Conservation (phyloP, 179 eudicot genomes). For the Nepenthes alata region DNA sequence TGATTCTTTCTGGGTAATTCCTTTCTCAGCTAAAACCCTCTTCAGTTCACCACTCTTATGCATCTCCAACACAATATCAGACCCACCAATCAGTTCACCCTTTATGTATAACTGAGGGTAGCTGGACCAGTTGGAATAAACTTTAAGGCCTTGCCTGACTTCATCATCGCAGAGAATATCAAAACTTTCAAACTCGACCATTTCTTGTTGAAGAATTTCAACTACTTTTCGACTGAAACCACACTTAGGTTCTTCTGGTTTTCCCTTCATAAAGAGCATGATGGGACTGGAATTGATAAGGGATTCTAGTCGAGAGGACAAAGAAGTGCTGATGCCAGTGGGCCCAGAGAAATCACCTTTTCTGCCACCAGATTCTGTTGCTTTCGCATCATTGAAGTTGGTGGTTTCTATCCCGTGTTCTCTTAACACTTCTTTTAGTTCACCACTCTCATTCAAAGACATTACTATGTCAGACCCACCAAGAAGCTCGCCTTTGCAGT, state of each 20-base stretch:
- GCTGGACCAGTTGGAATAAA: slow-evolving; percentile 93
- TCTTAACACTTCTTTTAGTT: slow-evolving; percentile 52
- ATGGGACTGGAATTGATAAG: slow-evolving; percentile 55
- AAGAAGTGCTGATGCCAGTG: slow-evolving; percentile 51
- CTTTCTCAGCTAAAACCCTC: slow-evolving; percentile 51
- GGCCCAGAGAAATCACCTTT: slow-evolving; percentile 41
- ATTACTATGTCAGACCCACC: slow-evolving; percentile 77
- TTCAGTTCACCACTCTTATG: slow-evolving; percentile 84
- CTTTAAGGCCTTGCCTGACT: slow-evolving; percentile 87
- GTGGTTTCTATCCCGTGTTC: slow-evolving; percentile 39
- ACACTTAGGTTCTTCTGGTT: slow-evolving; percentile 73
- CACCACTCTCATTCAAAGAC: slow-evolving; percentile 83
- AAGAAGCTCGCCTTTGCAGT: slow-evolving; percentile 83
- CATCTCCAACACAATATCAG: slow-evolving; percentile 89
- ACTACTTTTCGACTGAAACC: slow-evolving; percentile 92
- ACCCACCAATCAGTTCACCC: slow-evolving; percentile 91
- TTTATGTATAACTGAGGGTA: slow-evolving; percentile 84
- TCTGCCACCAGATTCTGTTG: slow-evolving; percentile 18
- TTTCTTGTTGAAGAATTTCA: slow-evolving; percentile 69
- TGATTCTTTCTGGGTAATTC: slow-evolving; percentile 24
- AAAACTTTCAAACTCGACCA: slow-evolving; percentile 50
- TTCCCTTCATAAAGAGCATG: slow-evolving; percentile 91
- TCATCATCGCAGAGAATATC: slow-evolving; percentile 75
- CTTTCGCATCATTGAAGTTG: slow-evolving; percentile 20
- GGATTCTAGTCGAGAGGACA: slow-evolving; percentile 37